Evolutionary conservation across 805 yeast species (phyloP).

Genomic region (Lipomyces starkeyi): DNA sequence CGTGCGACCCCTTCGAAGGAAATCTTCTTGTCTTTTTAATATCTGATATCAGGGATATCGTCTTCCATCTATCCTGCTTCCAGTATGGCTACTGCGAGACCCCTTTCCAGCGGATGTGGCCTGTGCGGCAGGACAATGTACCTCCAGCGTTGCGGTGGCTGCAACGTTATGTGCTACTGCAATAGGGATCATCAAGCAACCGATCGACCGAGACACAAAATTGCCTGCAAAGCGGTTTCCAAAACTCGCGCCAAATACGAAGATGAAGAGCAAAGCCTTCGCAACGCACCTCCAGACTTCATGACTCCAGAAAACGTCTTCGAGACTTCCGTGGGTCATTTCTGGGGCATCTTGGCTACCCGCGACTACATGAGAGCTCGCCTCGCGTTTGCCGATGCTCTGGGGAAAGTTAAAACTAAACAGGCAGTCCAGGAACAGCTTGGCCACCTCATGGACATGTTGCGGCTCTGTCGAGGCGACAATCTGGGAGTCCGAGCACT

Average conservation of each 20-base stretch:
- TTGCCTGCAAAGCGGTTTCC: background rate
- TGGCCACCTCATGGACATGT: background rate
- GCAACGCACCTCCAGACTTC: background rate
- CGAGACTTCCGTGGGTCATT: background rate
- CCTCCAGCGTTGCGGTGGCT: background rate
- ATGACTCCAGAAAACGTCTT: background rate
- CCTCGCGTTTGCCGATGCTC: background rate
- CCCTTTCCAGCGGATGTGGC: background rate
- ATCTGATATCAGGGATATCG: background rate
- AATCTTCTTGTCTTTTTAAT: background rate
- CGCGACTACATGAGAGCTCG: conserved; percentile 1
- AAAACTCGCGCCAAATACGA: background rate
- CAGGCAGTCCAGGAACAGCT: background rate
- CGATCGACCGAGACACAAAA: background rate
- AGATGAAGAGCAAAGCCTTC: background rate
- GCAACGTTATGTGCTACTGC: background rate
- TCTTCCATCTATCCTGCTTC: background rate
- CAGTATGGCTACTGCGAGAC: background rate
- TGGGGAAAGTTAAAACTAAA: background rate
- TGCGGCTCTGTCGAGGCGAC: background rate
- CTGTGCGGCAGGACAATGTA: background rate
- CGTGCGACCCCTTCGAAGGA: background rate
- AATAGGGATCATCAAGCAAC: background rate
- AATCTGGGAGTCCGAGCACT: conserved; percentile 1
- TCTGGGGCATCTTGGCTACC: background rate